phyloP scores from a whole-genome alignment of 2,329 filamentous ascomycete genomes.

The Penicillium psychrosexuale region DNA sequence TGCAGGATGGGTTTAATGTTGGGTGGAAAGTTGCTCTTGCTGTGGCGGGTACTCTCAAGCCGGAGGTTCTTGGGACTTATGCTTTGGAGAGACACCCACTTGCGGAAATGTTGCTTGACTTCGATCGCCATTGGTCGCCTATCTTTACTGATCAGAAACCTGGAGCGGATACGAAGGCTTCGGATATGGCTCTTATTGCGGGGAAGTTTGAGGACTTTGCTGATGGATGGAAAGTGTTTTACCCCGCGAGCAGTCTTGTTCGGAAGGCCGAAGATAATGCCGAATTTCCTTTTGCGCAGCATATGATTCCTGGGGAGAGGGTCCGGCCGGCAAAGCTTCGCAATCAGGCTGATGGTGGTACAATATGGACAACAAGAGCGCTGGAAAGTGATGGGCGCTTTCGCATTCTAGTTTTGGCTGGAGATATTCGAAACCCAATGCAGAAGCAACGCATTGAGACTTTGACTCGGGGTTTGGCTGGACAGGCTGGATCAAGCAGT shows the following conservation, averaged over 20 bases:
- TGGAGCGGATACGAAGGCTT: constrained; percentile 9
- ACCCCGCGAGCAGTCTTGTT: constrained; percentile 8
- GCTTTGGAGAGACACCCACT: constrained; percentile 56
- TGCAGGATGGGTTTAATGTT: constrained; percentile 53
- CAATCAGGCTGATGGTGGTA: constrained; percentile 16
- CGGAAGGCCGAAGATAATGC: background rate
- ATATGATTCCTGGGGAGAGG: constrained; percentile 15
- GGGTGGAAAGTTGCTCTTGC: constrained; percentile 56
- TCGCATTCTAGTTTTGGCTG: constrained; percentile 54
- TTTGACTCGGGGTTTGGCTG: constrained; percentile 47
- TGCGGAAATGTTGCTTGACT: constrained; percentile 64
- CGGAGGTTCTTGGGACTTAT: constrained; percentile 51
- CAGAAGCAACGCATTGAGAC: constrained; percentile 48
- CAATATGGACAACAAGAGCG: constrained; percentile 21
- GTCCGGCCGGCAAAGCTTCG: constrained; percentile 22
- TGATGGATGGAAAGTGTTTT: constrained; percentile 13
- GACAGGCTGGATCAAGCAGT: background rate
- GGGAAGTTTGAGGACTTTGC: constrained; percentile 19
- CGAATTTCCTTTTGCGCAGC: background rate
- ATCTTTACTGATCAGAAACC: constrained; percentile 13
- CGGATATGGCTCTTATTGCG: constrained; percentile 16
- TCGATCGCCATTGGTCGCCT: constrained; percentile 49
- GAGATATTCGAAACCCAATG: constrained; percentile 49
- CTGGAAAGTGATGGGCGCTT: constrained; percentile 37
- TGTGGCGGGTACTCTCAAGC: constrained; percentile 40